Conservation (phyloP, 768 basidiomycete species). For the Trametes cinnabarina region DNA sequence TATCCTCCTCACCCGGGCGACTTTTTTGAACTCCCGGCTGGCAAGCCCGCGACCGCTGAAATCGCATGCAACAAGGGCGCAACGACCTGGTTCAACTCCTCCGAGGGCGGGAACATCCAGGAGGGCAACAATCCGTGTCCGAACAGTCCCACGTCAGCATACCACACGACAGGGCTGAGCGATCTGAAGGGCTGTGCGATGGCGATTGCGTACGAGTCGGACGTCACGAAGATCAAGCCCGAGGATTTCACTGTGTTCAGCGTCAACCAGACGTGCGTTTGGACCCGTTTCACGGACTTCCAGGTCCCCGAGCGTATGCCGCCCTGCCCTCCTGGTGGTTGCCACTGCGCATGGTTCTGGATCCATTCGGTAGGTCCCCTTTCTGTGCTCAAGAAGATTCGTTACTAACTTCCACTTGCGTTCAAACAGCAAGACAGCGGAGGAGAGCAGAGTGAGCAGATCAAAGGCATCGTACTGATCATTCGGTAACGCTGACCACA, state of each 20-base stretch:
- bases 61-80: conserved; percentile 60
- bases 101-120: conserved; percentile 52
- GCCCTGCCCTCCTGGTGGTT: conserved; percentile 59
- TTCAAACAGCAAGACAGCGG: conserved; percentile 47
- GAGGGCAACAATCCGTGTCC: conserved; percentile 55
- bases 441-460: conserved; percentile 56
- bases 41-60: conserved; percentile 50
- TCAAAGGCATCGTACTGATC: fast-evolving
- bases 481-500: not conserved
- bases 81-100: conserved; percentile 54
- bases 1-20: conserved; percentile 56
- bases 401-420: no score
- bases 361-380: conserved; percentile 53
- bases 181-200: conserved; percentile 66
- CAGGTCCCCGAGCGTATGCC: conserved; percentile 67
- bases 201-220: conserved; percentile 73
- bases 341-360: conserved; percentile 75
- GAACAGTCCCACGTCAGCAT: conserved; percentile 40
- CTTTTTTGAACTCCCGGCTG: conserved; percentile 60
- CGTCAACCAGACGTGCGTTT: conserved; percentile 74
- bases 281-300: conserved; percentile 68
- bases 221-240: conserved; percentile 55
- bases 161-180: conserved; percentile 53
- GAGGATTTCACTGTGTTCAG: conserved; percentile 73
- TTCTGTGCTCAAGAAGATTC: not conserved